Conservation (phyloP, 2,329 filamentous ascomycete genomes). For the Pseudogymnoascus sp. region DNA sequence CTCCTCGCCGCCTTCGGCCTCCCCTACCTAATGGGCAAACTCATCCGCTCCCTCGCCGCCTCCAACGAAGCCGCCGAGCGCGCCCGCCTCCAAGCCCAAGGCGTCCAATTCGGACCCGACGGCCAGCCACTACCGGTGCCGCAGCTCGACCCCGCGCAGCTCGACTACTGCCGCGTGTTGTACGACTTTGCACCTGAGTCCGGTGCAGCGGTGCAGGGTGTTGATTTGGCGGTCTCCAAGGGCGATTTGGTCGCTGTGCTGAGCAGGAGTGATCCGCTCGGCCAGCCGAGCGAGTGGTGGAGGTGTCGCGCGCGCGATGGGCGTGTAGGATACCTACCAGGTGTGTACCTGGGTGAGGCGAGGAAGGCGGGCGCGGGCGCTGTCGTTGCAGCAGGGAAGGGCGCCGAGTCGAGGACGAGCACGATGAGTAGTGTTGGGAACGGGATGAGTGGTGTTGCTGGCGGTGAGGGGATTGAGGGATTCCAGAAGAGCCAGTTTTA, state of each 20-base stretch:
- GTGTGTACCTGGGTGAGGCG: constrained; percentile 77
- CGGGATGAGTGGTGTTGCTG: constrained; percentile 36
- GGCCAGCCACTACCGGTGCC: constrained; percentile 36
- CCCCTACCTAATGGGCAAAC: constrained; percentile 93
- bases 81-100: constrained; percentile 45
- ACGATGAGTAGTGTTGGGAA: constrained; percentile 22
- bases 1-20: constrained; percentile 88
- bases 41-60: constrained; percentile 76
- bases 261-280: constrained; percentile 84
- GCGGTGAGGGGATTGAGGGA: constrained; percentile 58
- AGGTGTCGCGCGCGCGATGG: constrained; percentile 84
- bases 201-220: constrained; percentile 53
- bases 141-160: constrained; percentile 74
- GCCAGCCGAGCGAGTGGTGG: constrained; percentile 96
- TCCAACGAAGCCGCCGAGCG: constrained; percentile 78
- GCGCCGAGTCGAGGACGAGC: constrained; percentile 39
- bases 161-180: constrained; percentile 91
- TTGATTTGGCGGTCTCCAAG: constrained; percentile 88
- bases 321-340: constrained; percentile 82
- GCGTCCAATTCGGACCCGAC: constrained; percentile 43
- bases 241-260: constrained; percentile 92
- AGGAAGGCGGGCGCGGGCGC: constrained; percentile 41
- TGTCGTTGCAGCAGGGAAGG: constrained; percentile 24
- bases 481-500: constrained; percentile 66
- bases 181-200: constrained; percentile 88